Conservation (phyloP, 2,329 filamentous ascomycete species). For the Colletotrichum camelliae region DNA sequence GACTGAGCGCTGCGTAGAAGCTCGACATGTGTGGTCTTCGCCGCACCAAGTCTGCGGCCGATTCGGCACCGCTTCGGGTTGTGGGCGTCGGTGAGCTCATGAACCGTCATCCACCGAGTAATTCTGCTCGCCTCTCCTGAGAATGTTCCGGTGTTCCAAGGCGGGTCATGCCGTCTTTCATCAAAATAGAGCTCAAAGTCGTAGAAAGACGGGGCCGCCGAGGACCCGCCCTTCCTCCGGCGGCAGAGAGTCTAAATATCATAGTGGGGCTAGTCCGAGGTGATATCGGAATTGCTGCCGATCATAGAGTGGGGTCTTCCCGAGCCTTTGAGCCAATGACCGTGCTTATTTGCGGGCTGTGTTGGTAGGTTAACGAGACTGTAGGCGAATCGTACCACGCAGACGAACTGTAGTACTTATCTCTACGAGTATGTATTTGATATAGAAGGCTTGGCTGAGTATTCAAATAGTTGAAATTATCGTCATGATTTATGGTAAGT, state of each 20-base stretch:
- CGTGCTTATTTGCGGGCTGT: neutral
- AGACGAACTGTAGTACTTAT: neutral
- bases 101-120: neutral
- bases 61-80: neutral
- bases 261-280: neutral
- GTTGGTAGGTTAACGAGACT: neutral
- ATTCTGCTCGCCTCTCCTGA: neutral
- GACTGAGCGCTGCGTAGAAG: neutral
- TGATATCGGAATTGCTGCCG: neutral
- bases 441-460: neutral
- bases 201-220: neutral
- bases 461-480: neutral
- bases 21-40: neutral
- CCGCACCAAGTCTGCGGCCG: neutral
- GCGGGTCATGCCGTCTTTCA: neutral
- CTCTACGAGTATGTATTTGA: neutral
- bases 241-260: neutral
- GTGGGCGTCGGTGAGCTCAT: neutral
- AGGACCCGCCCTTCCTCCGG: neutral
- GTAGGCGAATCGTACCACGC: neutral
- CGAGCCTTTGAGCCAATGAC: neutral
- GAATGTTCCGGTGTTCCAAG: neutral
- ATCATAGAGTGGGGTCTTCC: neutral
- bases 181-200: neutral
- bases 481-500: neutral